phyloP scores from a whole-genome alignment of 106 monocot genomes.

The Allium fistulosum region DNA sequence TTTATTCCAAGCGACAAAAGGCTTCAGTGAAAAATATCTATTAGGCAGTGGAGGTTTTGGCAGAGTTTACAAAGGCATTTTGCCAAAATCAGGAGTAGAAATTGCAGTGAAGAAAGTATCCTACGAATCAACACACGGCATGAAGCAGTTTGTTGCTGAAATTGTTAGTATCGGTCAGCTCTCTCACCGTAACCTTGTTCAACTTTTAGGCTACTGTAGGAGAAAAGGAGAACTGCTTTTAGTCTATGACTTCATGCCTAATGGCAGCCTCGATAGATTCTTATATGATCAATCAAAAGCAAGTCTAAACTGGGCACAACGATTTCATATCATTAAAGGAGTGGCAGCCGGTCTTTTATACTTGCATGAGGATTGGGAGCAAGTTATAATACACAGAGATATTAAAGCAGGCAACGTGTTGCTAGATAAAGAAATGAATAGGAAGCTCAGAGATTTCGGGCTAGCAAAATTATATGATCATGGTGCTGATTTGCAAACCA shows the following conservation, averaged over 20 bases:
- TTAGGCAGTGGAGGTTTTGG: background rate
- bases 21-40: background rate
- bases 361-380: constrained; percentile 22
- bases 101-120: constrained; percentile 4
- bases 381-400: background rate
- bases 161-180: constrained; percentile 3
- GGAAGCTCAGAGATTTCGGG: no score
- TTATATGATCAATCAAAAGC: constrained; percentile 6
- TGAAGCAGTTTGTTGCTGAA: constrained; percentile 17
- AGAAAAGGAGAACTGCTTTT: no score
- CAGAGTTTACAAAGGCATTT: background rate
- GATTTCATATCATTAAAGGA: constrained; percentile 24
- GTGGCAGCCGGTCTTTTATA: constrained; percentile 25
- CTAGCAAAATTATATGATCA: no score
- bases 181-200: constrained; percentile 22
- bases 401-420: no score
- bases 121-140: constrained; percentile 1
- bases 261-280: background rate
- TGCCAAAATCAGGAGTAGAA: constrained; percentile 1
- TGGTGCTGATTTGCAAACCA: no score
- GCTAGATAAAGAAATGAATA: no score
- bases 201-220: background rate
- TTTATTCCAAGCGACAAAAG: background rate
- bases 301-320: constrained; percentile 12
- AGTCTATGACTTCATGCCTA: no score